Conservation (phyloP, 148 eudicot genomes). For the Chenopodium suecicum region DNA sequence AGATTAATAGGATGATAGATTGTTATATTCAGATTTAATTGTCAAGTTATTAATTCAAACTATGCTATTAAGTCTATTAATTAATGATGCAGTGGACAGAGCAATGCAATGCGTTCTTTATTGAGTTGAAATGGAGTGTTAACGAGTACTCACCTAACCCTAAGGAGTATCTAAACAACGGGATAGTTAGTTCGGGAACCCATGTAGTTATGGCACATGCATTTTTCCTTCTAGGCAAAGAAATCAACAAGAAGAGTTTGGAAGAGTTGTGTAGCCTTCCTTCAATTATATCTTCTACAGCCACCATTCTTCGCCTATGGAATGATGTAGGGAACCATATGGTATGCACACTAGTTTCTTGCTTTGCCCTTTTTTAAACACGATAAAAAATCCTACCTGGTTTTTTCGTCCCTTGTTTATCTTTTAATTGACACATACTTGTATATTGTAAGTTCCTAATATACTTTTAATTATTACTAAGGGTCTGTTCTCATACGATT, state of each 20-base stretch:
- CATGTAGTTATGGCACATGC: slow-evolving; percentile 46
- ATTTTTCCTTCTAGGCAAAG: slow-evolving; percentile 45
- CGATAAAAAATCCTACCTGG: no score
- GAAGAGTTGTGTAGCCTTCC: slow-evolving; percentile 37
- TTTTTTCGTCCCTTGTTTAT: no score
- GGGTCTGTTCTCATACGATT: no score
- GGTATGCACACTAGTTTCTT: slow-evolving; percentile 20
- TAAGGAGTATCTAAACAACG: slow-evolving; percentile 51
- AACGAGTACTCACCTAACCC: slow-evolving; percentile 32
- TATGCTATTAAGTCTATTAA: no score
- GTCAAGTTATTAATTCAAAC: no score
- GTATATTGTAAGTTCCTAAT: no score
- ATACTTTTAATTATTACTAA: no score
- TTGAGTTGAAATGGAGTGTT: slow-evolving; percentile 46
- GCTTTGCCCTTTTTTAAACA: no score
- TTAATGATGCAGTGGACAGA: slow-evolving; percentile 50
- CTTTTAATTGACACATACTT: no score
- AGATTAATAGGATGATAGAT: no score
- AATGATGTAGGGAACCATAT: slow-evolving; percentile 51
- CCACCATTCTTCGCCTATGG: slow-evolving; percentile 54
- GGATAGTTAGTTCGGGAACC: slow-evolving; percentile 41
- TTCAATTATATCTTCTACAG: slow-evolving; percentile 34
- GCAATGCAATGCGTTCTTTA: slow-evolving; percentile 37
- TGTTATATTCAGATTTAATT: no score
- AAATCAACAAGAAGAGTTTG: slow-evolving; percentile 27